Evolutionary conservation across 192 early-diverging fungal genomes (phyloP), one percentile per base, ranked within the genome.

Genomic region (Phycomyces blakesleeanus): DNA sequence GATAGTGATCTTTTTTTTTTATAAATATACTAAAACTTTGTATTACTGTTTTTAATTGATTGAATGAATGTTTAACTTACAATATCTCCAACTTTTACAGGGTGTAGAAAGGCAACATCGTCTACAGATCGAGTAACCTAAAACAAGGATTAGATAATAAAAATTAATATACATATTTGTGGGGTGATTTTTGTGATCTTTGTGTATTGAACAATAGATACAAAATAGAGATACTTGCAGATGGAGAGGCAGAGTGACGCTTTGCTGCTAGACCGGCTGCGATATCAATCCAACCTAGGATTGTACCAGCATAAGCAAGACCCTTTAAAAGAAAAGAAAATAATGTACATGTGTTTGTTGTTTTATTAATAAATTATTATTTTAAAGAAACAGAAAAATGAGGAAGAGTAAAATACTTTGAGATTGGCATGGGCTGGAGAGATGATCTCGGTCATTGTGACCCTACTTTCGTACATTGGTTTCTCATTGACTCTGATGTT

Each of bases 41-140:
- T 21, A 15, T 10, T 47, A 10, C 12, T 20, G 2, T 3, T 15
- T 16, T 27, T 64, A 18, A n/a, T n/a, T n/a, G n/a, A n/a, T n/a
- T n/a, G n/a, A n/a, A n/a, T n/a, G n/a, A n/a, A 47, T 18, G 11
- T 9, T 61, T 4, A 38, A 37, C 63, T 59, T 63, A 75, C 68
- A 59, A 89, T 80, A 56, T 89, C 81, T 34, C 86, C 81, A 1
- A 79, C 70, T 67, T 74, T 78, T 18, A 89, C 77, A 5, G 85
- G 87, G 40, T 76, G 64, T 16, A 89, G 59, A 68, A 89, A 89
- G 27, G 88, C 86, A 15, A 89, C 87, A 0, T 76, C 82, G 51
- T 89, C 87, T 3, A 89, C 86, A 55, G 81, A 77, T 18, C 82
- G 76, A 18, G 87, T 88, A 2, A 89, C 85, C 82, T 83, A 57